phyloP scores from a whole-genome alignment of 805 yeast species.

The Ascoidea rubescens region DNA sequence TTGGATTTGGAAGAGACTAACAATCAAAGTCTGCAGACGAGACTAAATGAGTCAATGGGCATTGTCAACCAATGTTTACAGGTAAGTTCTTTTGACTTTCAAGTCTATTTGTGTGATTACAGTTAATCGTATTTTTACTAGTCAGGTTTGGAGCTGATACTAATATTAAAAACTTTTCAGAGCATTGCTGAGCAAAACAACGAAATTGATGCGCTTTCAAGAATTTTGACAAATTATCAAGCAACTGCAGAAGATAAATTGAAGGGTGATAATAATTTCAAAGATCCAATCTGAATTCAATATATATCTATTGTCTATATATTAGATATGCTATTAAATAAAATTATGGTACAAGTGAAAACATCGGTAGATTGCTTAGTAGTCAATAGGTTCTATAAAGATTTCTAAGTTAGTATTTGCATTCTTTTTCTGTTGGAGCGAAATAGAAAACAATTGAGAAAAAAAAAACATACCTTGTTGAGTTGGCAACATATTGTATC shows the following conservation, averaged over 20 bases:
- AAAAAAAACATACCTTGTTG: conserved; percentile 29
- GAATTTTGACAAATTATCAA: conserved; percentile 9
- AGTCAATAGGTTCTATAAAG: neutral
- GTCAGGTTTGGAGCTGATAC: no score
- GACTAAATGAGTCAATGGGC: conserved; percentile 5
- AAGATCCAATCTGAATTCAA: neutral
- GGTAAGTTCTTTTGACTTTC: conserved; percentile 1
- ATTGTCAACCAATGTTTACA: conserved; percentile 5
- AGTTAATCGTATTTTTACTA: no score
- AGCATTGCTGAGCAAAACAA: conserved; percentile 8
- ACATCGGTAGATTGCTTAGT: neutral
- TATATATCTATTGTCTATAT: neutral
- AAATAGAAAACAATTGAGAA: neutral
- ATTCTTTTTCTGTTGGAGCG: neutral
- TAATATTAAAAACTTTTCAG: neutral
- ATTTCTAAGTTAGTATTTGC: no score
- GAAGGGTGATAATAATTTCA: neutral
- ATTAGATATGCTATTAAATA: no score
- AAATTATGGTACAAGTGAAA: neutral
- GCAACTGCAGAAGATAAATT: neutral
- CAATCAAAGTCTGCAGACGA: conserved; percentile 1
- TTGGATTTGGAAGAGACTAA: neutral
- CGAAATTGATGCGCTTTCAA: conserved; percentile 9
- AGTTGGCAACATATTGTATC: conserved; percentile 80
- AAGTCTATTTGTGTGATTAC: no score